These are phyloP conservation scores for Nothomitra cinnamomea DNA, from an alignment of 2,329 filamentous ascomycete genomes.

Conservation along the genomic window DNA sequence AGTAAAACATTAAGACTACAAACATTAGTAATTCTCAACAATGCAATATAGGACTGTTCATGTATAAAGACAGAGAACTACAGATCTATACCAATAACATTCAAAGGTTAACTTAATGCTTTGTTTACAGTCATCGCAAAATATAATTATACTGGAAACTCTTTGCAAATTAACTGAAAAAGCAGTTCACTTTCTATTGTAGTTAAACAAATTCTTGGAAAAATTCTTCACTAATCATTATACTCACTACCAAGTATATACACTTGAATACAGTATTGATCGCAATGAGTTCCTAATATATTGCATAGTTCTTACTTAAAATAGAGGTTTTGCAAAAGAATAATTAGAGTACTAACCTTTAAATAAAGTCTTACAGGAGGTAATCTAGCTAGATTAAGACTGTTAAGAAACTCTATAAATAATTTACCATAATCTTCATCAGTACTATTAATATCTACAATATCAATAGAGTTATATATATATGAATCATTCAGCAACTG, in stretches of 20 bases:
- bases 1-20: too few relatives aligned
- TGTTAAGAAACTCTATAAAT: not conserved
- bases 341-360: not conserved
- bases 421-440: not conserved
- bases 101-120: not conserved
- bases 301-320: constrained; percentile 1
- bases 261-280: not conserved
- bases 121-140: constrained; percentile 1
- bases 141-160: not conserved
- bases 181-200: not conserved
- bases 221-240: not conserved
- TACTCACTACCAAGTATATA: not conserved
- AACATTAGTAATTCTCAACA: too few relatives aligned
- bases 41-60: too few relatives aligned
- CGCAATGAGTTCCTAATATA: not conserved
- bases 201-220: not conserved
- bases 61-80: too few relatives aligned
- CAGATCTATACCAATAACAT: too few relatives aligned
- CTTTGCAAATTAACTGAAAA: not conserved
- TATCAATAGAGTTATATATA: too few relatives aligned
- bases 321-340: constrained; percentile 4
- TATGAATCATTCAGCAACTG: not conserved
- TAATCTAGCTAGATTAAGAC: not conserved
- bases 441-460: not conserved
- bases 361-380: not conserved